A percentile compares a stretch with the other conserved stretches of the same genome.
Conservation (phyloP, 495 filamentous ascomycete genomes). For the Penicillium arizonense region DNA sequence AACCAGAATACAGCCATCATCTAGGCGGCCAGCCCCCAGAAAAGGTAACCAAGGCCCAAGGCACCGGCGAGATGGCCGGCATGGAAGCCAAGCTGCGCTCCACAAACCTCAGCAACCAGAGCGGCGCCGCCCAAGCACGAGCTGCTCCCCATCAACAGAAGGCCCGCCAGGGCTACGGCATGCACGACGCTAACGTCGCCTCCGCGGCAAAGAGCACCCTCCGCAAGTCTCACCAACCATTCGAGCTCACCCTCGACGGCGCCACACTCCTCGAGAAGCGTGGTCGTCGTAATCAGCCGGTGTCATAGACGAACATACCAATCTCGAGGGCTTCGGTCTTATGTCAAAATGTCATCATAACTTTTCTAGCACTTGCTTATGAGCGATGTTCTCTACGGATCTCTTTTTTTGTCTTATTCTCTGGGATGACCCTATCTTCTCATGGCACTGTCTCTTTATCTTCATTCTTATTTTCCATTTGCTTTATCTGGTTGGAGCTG, state of each 20-base stretch:
- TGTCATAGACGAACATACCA: conserved; percentile 20
- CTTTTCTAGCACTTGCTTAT: conserved; percentile 3
- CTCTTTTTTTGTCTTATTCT: conserved; percentile 2
- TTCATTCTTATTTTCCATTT: not conserved
- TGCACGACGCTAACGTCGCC: conserved; percentile 73
- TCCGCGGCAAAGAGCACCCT: conserved; percentile 79
- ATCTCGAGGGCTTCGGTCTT: not conserved
- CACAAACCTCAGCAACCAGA: conserved; percentile 62
- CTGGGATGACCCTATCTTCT: no score
- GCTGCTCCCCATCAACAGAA: conserved; percentile 49
- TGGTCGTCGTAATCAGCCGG: conserved; percentile 41
- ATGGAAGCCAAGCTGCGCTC: conserved; percentile 84
- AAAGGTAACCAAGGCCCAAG: conserved; percentile 66
- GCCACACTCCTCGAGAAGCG: conserved; percentile 83
- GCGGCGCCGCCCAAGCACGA: conserved; percentile 59
- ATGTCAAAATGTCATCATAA: conserved; percentile 8
- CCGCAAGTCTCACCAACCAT: conserved; percentile 62
- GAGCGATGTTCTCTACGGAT: conserved; percentile 10
- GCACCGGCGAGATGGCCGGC: conserved; percentile 58
- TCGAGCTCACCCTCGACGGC: conserved; percentile 88
- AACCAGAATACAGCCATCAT: conserved; percentile 35
- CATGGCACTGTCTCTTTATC: no score
- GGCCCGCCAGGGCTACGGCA: conserved; percentile 68
- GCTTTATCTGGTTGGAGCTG: not conserved
- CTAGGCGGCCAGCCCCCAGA: conserved; percentile 53